phyloP scores from a whole-genome alignment of 73 alveolate species.

The Stentor coeruleus region DNA sequence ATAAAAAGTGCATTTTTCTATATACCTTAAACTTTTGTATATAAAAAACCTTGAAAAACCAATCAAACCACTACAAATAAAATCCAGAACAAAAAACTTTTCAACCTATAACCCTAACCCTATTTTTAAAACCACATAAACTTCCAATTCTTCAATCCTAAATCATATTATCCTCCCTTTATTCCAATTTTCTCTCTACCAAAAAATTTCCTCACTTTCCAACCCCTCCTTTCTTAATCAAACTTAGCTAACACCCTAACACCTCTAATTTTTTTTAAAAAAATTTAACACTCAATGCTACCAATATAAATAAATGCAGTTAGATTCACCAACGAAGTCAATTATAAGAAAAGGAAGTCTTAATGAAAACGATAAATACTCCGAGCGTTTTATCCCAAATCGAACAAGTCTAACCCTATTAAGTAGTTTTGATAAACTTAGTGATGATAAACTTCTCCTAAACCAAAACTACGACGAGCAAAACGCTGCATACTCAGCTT shows the following conservation, averaged over 20 bases:
- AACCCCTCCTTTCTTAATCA: not conserved
- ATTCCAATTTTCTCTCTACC: not conserved
- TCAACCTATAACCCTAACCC: not conserved
- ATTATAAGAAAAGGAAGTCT: not conserved
- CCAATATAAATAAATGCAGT: not conserved
- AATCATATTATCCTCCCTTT: too few species aligned
- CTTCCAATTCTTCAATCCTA: too few species aligned
- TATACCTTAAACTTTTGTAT: not conserved
- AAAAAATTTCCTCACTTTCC: not conserved
- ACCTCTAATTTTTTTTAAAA: too few species aligned
- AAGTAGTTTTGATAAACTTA: not conserved
- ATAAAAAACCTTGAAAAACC: not conserved
- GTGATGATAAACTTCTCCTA: not conserved
- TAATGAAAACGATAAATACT: not conserved
- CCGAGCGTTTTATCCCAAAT: slow-evolving; percentile 23
- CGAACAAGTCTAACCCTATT: not conserved
- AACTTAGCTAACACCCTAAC: too few species aligned
- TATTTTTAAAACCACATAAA: not conserved
- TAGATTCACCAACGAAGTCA: slow-evolving; percentile 8
- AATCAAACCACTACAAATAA: not conserved
- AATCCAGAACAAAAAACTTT: not conserved
- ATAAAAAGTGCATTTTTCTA: not conserved
- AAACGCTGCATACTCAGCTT: slow-evolving; percentile 8
- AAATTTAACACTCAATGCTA: too few species aligned
- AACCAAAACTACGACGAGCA: slow-evolving; percentile 23